These are phyloP conservation scores for Ligustrum vulgare DNA, from an alignment of 257 asterid species.

Conservation along the genomic window DNA sequence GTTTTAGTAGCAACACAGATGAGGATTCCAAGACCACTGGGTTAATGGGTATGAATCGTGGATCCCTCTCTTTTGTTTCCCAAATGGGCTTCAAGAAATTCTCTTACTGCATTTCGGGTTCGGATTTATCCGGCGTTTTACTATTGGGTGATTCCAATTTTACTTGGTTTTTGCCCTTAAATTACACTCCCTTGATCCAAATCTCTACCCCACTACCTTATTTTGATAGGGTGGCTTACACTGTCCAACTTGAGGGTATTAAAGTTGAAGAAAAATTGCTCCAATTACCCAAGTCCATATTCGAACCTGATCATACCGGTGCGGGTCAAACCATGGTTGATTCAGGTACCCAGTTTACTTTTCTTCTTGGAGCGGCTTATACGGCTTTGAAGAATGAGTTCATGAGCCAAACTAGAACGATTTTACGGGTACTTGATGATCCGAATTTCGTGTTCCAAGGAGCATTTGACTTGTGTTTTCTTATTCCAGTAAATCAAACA, in stretches of 20 bases:
- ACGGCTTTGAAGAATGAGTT: constrained; percentile 58
- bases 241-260: constrained; percentile 83
- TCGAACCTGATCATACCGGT: constrained; percentile 89
- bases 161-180: constrained; percentile 59
- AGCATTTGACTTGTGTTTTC: constrained; percentile 78
- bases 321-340: constrained; percentile 99
- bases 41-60: constrained; percentile 94
- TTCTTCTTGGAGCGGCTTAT: constrained; percentile 84
- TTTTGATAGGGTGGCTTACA: constrained; percentile 80
- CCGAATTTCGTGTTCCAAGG: constrained; percentile 80
- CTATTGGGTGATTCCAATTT: constrained; percentile 67
- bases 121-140: constrained; percentile 65
- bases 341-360: constrained; percentile 93
- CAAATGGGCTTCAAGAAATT: constrained; percentile 84
- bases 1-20: constrained; percentile 57
- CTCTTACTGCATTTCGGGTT: constrained; percentile 79
- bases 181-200: constrained; percentile 71
- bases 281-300: constrained; percentile 59
- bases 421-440: constrained; percentile 60
- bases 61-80: constrained; percentile 72
- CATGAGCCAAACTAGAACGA: constrained; percentile 38
- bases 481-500: constrained; percentile 35
- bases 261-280: constrained; percentile 51
- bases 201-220: constrained; percentile 80
- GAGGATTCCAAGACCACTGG: constrained; percentile 83